A percentile compares a stretch with the other conserved stretches of the same genome.
These are phyloP conservation scores for Bryopsis sp. DNA, from an alignment of 139 green algal genomes.

Conservation along the genomic window DNA sequence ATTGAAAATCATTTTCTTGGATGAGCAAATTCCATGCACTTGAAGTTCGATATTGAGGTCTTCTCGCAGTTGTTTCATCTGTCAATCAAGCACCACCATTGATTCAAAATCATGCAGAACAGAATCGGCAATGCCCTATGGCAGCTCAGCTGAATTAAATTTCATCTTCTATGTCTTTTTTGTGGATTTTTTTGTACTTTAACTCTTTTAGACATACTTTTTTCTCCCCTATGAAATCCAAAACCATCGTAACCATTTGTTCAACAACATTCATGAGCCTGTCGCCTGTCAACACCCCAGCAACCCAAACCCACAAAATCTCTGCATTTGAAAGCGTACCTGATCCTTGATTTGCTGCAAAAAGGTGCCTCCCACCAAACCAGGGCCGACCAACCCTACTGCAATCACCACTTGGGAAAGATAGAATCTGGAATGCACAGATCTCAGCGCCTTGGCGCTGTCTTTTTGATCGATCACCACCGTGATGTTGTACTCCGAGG, in stretches of 20 bases:
- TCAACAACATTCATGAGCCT: neutral
- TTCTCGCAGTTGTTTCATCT: conserved; percentile 47
- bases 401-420: conserved; percentile 75
- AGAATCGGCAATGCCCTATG: no score
- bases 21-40: conserved; percentile 70
- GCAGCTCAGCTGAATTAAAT: no score
- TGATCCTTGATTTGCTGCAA: conserved; percentile 81
- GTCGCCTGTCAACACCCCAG: neutral
- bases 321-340: conserved; percentile 23
- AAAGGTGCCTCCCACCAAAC: conserved; percentile 83
- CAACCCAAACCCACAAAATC: no score
- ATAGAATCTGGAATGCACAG: conserved; percentile 94
- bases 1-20: conserved; percentile 63
- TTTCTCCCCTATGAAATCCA: no score
- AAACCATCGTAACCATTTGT: no score
- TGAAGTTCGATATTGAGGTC: conserved; percentile 84
- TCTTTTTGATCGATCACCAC: conserved; percentile 77
- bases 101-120: no score
- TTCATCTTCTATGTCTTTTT: no score
- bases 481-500: conserved; percentile 98
- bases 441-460: conserved; percentile 57
- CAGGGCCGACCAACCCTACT: conserved; percentile 83
- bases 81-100: no score
- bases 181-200: no score
- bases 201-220: no score